Conservation (phyloP, 768 basidiomycete genomes). For the Kwoniella shandongensis region DNA sequence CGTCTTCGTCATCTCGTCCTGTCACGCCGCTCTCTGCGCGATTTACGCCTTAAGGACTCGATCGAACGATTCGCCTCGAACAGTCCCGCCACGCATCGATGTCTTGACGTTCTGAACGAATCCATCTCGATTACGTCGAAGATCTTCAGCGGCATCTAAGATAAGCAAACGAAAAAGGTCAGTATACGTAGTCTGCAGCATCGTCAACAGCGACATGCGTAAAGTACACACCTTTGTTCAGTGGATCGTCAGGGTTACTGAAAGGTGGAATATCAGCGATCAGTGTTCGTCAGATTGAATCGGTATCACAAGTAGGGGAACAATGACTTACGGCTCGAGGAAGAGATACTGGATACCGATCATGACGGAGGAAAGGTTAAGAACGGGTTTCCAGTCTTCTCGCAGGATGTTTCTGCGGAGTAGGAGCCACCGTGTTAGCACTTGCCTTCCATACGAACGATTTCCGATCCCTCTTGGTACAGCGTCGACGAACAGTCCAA, state of each 20-base stretch:
- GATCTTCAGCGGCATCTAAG: constrained; percentile 95
- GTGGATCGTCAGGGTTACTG: constrained; percentile 88
- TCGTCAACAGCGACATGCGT: constrained; percentile 37
- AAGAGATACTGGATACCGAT: constrained; percentile 97
- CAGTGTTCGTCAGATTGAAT: neutral
- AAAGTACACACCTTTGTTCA: constrained; percentile 99
- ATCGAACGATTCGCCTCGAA: constrained; percentile 79
- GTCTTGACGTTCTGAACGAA: constrained; percentile 82
- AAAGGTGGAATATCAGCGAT: neutral
- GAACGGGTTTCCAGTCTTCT: constrained; percentile 99
- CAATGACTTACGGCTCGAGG: constrained; percentile 69
- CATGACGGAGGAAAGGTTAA: constrained; percentile 97
- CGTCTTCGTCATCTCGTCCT: too few relatives aligned
- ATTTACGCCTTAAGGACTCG: constrained; percentile 57
- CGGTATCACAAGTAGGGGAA: neutral
- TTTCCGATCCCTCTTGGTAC: too few relatives aligned
- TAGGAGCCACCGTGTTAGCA: neutral
- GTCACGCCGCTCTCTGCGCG: too few relatives aligned
- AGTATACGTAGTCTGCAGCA: constrained; percentile 1
- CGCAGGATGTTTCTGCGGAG: constrained; percentile 73
- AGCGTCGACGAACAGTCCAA: too few relatives aligned
- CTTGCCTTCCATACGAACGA: too few relatives aligned
- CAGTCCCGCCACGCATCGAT: constrained; percentile 76
- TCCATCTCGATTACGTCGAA: constrained; percentile 79
- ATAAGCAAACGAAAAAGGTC: too few relatives aligned